These are phyloP conservation scores for Mortierella sp. DNA, from an alignment of 371 early-diverging fungal genomes.

Conservation along the genomic window DNA sequence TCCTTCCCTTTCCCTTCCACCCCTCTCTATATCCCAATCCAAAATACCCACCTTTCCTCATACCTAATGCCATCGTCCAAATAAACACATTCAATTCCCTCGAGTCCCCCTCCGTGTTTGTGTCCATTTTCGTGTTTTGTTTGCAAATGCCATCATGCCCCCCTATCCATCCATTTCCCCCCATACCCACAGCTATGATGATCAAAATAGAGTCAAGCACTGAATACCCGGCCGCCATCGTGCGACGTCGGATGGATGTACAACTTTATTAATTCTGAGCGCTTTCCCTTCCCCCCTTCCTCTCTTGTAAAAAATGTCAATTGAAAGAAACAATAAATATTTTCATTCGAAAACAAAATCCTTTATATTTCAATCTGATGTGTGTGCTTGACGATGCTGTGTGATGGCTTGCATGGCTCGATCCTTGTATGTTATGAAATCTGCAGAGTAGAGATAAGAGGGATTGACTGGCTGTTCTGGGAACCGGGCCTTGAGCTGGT, in stretches of 20 bases:
- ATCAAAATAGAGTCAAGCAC: slow-evolving; percentile 58
- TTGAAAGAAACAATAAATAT: background rate
- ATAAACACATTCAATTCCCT: background rate
- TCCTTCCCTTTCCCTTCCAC: background rate
- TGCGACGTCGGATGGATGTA: slow-evolving; percentile 60
- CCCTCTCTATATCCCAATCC: background rate
- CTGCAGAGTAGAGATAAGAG: slow-evolving; percentile 12
- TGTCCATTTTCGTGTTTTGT: slow-evolving; percentile 6
- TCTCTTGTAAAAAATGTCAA: background rate
- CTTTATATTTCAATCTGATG: background rate
- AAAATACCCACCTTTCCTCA: background rate
- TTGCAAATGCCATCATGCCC: background rate
- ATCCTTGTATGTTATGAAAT: slow-evolving; percentile 23
- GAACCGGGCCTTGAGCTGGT: slow-evolving; percentile 16
- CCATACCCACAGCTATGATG: slow-evolving; percentile 41
- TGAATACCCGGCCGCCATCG: slow-evolving; percentile 61
- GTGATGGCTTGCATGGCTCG: slow-evolving; percentile 28
- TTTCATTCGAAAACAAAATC: background rate
- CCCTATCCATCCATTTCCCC: background rate
- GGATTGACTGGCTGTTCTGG: slow-evolving; percentile 16
- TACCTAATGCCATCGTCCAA: background rate
- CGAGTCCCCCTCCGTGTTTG: background rate
- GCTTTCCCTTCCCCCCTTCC: slow-evolving; percentile 17
- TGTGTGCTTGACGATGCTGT: slow-evolving; percentile 10
- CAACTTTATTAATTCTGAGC: slow-evolving; percentile 59